phyloP scores from a whole-genome alignment of 2,329 filamentous ascomycete genomes.

The Claviceps digitariae region DNA sequence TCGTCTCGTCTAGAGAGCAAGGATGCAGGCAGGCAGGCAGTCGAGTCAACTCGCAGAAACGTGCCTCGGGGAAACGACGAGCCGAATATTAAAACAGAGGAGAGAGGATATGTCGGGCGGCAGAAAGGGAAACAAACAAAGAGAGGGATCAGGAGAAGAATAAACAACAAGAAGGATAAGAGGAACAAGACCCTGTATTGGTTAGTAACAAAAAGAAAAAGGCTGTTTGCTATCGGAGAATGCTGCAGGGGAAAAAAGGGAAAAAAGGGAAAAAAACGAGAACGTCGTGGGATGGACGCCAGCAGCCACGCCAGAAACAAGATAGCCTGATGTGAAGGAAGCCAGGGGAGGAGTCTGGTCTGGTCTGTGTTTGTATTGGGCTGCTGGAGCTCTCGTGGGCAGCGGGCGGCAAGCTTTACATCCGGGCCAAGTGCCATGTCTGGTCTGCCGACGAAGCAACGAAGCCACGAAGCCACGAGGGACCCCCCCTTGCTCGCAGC shows the following conservation, averaged over 20 bases:
- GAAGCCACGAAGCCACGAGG: too few relatives aligned
- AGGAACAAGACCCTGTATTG: conserved; percentile 14
- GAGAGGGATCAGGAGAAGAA: neutral
- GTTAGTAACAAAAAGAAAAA: conserved; percentile 17
- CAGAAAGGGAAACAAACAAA: neutral
- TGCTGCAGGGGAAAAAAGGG: neutral
- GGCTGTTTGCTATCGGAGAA: conserved; percentile 6
- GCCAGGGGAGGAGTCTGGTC: too few relatives aligned
- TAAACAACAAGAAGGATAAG: conserved; percentile 5
- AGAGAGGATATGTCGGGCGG: neutral
- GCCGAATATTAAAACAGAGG: neutral
- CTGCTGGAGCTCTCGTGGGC: too few relatives aligned
- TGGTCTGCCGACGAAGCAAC: neutral
- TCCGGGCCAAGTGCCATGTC: neutral
- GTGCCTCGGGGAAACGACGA: too few relatives aligned
- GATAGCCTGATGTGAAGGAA: neutral
- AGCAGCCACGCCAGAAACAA: neutral
- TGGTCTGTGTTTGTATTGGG: too few relatives aligned
- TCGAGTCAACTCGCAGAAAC: too few relatives aligned
- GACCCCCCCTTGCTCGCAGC: neutral
- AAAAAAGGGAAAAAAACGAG: neutral
- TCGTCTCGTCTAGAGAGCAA: neutral
- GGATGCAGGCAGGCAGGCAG: neutral
- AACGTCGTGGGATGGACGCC: neutral
- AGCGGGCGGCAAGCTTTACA: too few relatives aligned